Percentiles rank a stretch among this genome's conserved stretches.
Conservation (phyloP, 768 basidiomycete species). For the Calvatia gigantea region DNA sequence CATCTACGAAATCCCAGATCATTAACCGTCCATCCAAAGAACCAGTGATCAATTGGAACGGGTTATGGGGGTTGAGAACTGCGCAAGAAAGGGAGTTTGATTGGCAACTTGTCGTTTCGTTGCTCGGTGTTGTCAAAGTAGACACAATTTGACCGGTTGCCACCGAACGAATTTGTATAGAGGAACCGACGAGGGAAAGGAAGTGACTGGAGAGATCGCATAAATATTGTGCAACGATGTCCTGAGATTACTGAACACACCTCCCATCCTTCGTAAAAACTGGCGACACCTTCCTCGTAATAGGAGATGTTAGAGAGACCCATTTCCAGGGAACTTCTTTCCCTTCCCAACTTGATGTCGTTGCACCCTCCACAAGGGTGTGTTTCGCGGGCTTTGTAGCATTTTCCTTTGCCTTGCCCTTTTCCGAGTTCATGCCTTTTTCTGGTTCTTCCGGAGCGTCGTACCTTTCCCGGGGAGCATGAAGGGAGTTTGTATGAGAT, state of each 20-base stretch:
- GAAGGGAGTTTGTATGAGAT: conserved; percentile 11
- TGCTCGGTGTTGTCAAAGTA: conserved; percentile 58
- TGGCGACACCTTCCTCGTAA: conserved; percentile 60
- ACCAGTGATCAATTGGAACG: conserved; percentile 85
- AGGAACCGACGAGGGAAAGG: conserved; percentile 79
- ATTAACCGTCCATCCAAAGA: conserved; percentile 81
- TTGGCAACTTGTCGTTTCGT: conserved; percentile 29
- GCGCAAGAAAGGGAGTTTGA: conserved; percentile 66
- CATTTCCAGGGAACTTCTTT: conserved; percentile 54
- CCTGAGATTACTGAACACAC: conserved; percentile 35
- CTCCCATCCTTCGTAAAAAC: conserved; percentile 88
- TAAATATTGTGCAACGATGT: conserved; percentile 3
- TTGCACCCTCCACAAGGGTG: conserved; percentile 11
- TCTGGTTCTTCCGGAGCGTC: conserved; percentile 16
- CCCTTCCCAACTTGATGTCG: conserved; percentile 20
- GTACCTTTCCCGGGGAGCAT: conserved; percentile 12
- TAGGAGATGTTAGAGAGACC: conserved; percentile 68
- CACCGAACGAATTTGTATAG: conserved; percentile 84
- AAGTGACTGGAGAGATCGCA: conserved; percentile 60
- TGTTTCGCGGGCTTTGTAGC: conserved; percentile 14
- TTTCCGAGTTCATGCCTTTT: conserved; percentile 29
- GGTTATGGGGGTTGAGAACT: conserved; percentile 78
- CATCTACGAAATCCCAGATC: conserved; percentile 94
- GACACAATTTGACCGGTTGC: conserved; percentile 77
- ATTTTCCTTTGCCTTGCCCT: conserved; percentile 48